Percentiles rank a stretch among this genome's conserved stretches.
Evolutionary conservation across 331 rosid genomes (phyloP).

Genomic region (Rosa hybrid): DNA sequence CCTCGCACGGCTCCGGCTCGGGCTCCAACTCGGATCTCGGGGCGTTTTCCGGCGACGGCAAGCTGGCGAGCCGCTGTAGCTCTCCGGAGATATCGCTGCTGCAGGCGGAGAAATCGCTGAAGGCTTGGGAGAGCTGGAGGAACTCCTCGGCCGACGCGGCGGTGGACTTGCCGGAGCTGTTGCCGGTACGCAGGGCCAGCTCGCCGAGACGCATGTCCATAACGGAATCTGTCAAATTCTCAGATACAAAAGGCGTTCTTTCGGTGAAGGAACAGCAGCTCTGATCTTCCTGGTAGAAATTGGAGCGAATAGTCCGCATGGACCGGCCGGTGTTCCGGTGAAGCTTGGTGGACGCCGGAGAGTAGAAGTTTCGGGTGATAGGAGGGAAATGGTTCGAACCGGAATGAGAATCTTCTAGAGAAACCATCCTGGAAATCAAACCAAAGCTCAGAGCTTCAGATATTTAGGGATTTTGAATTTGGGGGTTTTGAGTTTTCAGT

Average conservation of each 20-base stretch:
- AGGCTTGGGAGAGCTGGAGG: conserved; percentile 80
- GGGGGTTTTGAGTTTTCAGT: not conserved
- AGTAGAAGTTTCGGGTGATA: conserved; percentile 36
- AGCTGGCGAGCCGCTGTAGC: conserved; percentile 68
- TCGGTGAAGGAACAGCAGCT: conserved; percentile 45
- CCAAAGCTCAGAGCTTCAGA: not conserved
- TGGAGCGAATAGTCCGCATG: conserved; percentile 90
- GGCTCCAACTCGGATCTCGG: conserved; percentile 13
- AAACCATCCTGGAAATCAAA: conserved; percentile 55
- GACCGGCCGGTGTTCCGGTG: conserved; percentile 77
- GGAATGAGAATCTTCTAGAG: conserved; percentile 71
- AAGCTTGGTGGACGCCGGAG: conserved; percentile 46
- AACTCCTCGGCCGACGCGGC: conserved; percentile 53
- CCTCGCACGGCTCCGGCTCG: conserved; percentile 74
- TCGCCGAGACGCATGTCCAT: conserved; percentile 88
- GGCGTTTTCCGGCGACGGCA: conserved; percentile 58
- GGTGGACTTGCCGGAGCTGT: conserved; percentile 36
- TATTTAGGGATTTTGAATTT: not conserved
- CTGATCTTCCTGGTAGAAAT: conserved; percentile 58
- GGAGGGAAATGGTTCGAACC: conserved; percentile 58
- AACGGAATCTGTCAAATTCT: conserved; percentile 76
- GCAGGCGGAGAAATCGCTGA: conserved; percentile 83
- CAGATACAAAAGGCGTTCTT: conserved; percentile 61
- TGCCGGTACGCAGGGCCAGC: conserved; percentile 57
- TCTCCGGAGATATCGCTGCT: conserved; percentile 96